Percentiles rank a stretch among this genome's conserved stretches.
These are phyloP conservation scores for Saxispiralis lemnorum DNA, from an alignment of 495 filamentous ascomycete genomes.

Conservation along the genomic window DNA sequence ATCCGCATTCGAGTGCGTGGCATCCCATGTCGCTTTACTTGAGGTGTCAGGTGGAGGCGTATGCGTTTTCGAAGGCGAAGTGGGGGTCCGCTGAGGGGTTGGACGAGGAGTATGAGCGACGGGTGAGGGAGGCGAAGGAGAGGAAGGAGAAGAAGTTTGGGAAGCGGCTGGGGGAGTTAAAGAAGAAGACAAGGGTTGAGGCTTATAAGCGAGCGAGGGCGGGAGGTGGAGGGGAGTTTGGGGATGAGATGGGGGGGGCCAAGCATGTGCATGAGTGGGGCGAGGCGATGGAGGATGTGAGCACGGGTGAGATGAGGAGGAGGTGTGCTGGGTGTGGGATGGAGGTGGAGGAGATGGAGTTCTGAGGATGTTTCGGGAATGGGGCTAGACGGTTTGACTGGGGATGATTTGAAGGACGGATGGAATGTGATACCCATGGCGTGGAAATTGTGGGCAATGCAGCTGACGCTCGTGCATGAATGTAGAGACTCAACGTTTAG, in stretches of 20 bases:
- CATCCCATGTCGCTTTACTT: slow-evolving; percentile 97
- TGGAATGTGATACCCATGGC: no score
- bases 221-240: slow-evolving; percentile 44
- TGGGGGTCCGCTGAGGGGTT: slow-evolving; percentile 76
- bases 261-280: slow-evolving; percentile 94
- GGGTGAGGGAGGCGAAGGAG: slow-evolving; percentile 66
- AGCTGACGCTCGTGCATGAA: no score
- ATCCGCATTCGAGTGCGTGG: slow-evolving; percentile 89
- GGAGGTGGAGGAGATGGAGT: slow-evolving; percentile 91
- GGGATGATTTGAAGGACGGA: no score
- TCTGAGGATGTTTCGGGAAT: slow-evolving; percentile 28
- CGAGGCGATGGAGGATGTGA: slow-evolving; percentile 53
- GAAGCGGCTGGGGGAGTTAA: slow-evolving; percentile 68
- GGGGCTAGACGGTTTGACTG: no score
- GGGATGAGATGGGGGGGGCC: slow-evolving; percentile 47
- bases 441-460: no score
- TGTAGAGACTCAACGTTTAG: no score
- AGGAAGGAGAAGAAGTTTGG: slow-evolving; percentile 86
- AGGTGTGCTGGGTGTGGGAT: slow-evolving; percentile 80
- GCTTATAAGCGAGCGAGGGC: slow-evolving; percentile 56
- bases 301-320: slow-evolving; percentile 62
- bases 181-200: slow-evolving; percentile 83
- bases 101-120: slow-evolving; percentile 73
- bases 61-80: slow-evolving; percentile 61
- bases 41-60: slow-evolving; percentile 83